These are phyloP conservation scores for Aspergillus bridgeri DNA, from an alignment of 495 filamentous ascomycete genomes.

Conservation along the genomic window DNA sequence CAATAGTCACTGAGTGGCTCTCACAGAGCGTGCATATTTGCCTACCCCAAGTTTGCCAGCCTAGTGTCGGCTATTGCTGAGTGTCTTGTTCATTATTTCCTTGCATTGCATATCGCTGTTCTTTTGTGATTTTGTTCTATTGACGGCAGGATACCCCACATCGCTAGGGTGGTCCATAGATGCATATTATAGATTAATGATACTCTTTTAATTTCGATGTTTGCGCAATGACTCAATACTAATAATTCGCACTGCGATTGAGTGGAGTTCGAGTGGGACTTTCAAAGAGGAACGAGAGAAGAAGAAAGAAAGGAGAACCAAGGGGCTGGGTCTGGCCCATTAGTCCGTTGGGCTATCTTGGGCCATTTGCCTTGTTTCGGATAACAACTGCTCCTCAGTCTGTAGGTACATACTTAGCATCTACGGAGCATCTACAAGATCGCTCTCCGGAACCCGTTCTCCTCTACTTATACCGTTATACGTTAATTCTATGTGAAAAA, in stretches of 20 bases:
- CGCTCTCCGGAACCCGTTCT: too few species aligned
- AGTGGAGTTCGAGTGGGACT: not conserved
- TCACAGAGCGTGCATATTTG: not conserved
- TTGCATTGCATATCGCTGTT: not conserved
- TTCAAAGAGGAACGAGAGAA: not conserved
- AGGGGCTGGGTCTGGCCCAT: not conserved
- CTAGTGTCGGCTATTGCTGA: not conserved
- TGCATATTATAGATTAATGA: not conserved
- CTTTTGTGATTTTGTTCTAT: not conserved
- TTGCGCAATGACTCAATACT: not conserved
- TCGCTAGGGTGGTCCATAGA: not conserved
- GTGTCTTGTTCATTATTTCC: not conserved
- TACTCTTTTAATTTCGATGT: not conserved
- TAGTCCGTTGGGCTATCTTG: not conserved
- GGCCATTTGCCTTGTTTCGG: not conserved
- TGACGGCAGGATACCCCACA: not conserved
- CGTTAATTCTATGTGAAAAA: not conserved
- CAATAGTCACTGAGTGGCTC: slow-evolving; percentile 1
- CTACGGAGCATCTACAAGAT: too few species aligned
- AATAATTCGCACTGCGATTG: too few species aligned
- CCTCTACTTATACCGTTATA: not conserved
- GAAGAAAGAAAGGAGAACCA: not conserved
- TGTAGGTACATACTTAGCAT: too few species aligned
- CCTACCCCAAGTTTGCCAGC: not conserved
- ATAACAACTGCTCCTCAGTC: too few species aligned